Percentiles rank a stretch among this genome's conserved stretches.
Evolutionary conservation across 768 basidiomycete genomes (phyloP).

Genomic region (Nevesoporus exiguus): DNA sequence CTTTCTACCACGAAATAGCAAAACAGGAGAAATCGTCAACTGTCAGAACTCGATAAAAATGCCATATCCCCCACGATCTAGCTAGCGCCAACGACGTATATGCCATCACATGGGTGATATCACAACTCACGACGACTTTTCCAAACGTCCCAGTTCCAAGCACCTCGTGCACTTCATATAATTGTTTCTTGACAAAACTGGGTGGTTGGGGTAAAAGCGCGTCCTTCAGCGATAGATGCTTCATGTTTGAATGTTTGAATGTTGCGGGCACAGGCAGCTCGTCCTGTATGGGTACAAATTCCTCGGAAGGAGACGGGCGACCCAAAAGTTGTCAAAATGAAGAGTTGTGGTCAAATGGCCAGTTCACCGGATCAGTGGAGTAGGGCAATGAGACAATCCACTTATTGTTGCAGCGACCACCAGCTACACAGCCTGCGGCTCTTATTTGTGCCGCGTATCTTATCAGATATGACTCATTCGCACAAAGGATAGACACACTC

Average conservation of each 20-base stretch:
- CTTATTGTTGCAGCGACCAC: neutral
- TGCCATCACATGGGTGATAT: neutral
- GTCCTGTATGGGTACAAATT: neutral
- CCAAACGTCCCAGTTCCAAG: constrained; percentile 88
- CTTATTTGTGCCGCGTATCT: constrained; percentile 10
- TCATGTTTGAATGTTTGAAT: constrained; percentile 19
- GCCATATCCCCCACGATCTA: constrained; percentile 2
- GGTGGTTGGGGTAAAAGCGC: constrained; percentile 78
- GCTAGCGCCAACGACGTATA: neutral
- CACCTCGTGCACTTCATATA: constrained; percentile 67
- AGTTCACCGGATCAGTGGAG: constrained; percentile 2
- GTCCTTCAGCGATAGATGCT: constrained; percentile 44
- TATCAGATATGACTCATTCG: constrained; percentile 17
- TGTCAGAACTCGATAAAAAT: neutral
- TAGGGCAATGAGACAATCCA: neutral
- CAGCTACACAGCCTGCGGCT: constrained; percentile 14
- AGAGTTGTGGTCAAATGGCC: neutral
- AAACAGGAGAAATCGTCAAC: constrained; percentile 1
- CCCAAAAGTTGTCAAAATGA: neutral
- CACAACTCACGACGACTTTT: constrained; percentile 69
- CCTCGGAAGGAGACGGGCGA: neutral
- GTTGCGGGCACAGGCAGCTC: neutral
- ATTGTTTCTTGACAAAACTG: constrained; percentile 83
- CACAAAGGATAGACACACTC: neutral
- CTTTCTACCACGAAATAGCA: constrained; percentile 43